Conservation (phyloP, 495 filamentous ascomycete genomes). For the Halenospora varia region DNA sequence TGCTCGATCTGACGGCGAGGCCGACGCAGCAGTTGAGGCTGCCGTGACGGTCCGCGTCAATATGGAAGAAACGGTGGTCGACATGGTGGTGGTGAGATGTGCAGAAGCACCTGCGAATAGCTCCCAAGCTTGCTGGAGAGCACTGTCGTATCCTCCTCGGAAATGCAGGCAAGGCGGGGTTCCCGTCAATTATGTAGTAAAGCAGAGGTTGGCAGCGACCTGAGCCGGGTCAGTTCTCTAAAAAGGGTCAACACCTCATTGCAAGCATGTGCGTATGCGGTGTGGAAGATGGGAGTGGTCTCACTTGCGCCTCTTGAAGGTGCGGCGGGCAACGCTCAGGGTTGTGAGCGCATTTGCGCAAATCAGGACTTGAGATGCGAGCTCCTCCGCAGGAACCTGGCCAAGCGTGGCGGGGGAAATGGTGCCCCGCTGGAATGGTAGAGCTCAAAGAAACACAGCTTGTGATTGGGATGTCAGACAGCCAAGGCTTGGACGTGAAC, state of each 20-base stretch:
- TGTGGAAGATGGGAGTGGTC: neutral
- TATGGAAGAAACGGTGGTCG: conserved; percentile 7
- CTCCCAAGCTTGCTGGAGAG: neutral
- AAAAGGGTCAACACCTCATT: neutral
- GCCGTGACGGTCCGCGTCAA: conserved; percentile 9
- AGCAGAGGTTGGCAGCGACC: neutral
- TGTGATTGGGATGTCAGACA: neutral
- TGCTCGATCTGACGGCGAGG: conserved; percentile 28
- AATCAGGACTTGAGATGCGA: neutral
- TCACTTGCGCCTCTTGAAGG: no score
- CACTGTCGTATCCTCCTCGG: no score
- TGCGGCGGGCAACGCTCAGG: neutral
- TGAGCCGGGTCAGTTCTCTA: neutral
- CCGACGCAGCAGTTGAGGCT: conserved; percentile 13
- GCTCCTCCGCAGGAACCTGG: neutral
- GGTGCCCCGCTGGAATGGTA: neutral
- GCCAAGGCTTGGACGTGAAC: neutral
- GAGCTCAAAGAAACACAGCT: neutral
- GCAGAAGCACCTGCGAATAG: neutral
- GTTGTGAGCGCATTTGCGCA: neutral
- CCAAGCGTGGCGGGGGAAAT: no score
- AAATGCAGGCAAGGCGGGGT: neutral
- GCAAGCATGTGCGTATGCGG: neutral
- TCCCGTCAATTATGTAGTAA: neutral
- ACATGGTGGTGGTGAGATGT: neutral